A percentile compares a stretch with the other conserved stretches of the same genome.
phyloP scores from a whole-genome alignment of 306 rosid species.

The Corylus heterophylla region DNA sequence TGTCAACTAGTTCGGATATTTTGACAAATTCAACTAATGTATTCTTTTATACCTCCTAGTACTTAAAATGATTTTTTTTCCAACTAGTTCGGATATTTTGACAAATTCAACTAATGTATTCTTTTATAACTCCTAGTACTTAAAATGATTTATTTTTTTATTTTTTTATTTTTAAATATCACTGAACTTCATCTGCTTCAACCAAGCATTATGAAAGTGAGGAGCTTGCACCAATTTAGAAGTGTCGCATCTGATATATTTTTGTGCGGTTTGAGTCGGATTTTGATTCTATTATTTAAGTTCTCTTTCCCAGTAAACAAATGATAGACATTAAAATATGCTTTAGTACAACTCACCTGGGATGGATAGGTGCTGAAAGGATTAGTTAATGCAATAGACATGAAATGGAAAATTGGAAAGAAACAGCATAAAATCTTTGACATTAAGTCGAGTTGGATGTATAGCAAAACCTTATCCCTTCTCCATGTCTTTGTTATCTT shows the following conservation, averaged over 20 bases:
- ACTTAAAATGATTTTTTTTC: not conserved
- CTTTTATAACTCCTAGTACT: not conserved
- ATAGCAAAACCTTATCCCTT: not conserved
- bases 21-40: not conserved
- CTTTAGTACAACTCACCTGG: not conserved
- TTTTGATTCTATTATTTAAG: not conserved
- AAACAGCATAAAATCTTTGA: not conserved
- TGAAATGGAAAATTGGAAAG: not conserved
- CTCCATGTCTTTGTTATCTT: not conserved
- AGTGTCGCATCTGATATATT: not conserved
- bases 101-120: not conserved
- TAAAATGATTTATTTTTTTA: not conserved
- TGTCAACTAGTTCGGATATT: not conserved
- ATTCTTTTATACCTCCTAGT: constrained; percentile 1
- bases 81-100: not conserved
- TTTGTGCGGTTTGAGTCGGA: not conserved
- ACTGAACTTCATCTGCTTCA: constrained; percentile 10
- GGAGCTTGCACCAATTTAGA: not conserved
- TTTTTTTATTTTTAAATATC: not conserved
- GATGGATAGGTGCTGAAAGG: constrained; percentile 1
- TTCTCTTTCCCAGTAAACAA: not conserved
- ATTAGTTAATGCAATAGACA: not conserved
- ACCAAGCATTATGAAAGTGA: not conserved
- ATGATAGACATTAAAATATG: not conserved
- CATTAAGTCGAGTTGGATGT: not conserved